Evolutionary conservation across 352 stramenopile species (phyloP), one percentile per base, ranked within the genome.

Genomic region (Aphanomyces astaci): DNA sequence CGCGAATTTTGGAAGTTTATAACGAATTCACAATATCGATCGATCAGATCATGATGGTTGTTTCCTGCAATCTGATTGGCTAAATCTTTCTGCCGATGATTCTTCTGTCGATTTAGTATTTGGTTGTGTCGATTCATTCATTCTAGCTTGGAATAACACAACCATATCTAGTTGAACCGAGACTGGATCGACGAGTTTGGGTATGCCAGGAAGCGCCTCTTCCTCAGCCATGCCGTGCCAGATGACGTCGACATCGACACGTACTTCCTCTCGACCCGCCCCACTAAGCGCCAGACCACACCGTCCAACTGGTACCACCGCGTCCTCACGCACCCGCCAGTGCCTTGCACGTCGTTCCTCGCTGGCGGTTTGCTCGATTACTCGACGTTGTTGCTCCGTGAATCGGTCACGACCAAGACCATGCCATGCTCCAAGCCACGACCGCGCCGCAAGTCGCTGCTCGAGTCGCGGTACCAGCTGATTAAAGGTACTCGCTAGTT

Each of bases 101-200:
- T n/a, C n/a, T n/a, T n/a, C n/a, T n/a, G n/a, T n/a, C n/a, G n/a
- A n/a, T n/a, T n/a, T n/a, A n/a, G n/a, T n/a, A n/a, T n/a, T n/a
- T n/a, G n/a, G n/a, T n/a, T n/a, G n/a, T n/a, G n/a, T n/a, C n/a
- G n/a, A n/a, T n/a, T n/a, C n/a, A n/a, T n/a, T n/a, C n/a, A n/a
- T n/a, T n/a, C n/a, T n/a, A n/a, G n/a, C n/a, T n/a, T n/a, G n/a
- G n/a, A n/a, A n/a, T n/a, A n/a, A n/a, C n/a, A n/a, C n/a, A 13
- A 11, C 11, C 33, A 9, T 49, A 4, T 28, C 28, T 78, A 90
- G 75, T 73, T 91, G 49, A 75, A 88, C 24, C 75, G 77, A 43
- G 76, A 77, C 67, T 93, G 81, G 84, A 73, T 90, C 40, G 68
- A 76, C 30, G 64, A 76, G 32, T 90, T 87, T 55, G 82, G 82